Base-by-base conservation (phyloP, 768 basidiomycete species). In the Mrakia gelida region DNA sequence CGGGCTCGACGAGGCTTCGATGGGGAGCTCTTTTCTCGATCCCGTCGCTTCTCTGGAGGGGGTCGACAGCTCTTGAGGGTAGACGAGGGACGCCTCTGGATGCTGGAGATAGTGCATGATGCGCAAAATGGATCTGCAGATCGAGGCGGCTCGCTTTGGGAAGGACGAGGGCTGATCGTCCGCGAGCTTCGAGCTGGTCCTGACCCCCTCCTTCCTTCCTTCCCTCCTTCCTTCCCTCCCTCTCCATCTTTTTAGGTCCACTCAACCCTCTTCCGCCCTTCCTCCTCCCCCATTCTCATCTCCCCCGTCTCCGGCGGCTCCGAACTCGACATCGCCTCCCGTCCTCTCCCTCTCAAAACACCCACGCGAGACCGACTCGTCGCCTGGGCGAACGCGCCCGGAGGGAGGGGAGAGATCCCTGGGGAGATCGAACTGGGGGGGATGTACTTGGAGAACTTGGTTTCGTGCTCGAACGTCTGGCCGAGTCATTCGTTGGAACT, bases 391-490 rank as follows among this genome's bases (percentile, higher is more conserved):
- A 63, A 79, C 18, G 32, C 78, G 26, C 78, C 78, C 7, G 78
- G 78, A 38, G 78, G 78, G 10, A 21, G 73, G 4, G 78, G 78
- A 28, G 78, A 79, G 59, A 34, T 79, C 18, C 43, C 54, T 8
- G 78, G 78, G n/a, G 78, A 79, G 73, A 54, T 75, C 18, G 78
- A 79, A 41, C 56, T 62, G 15, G 78, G 78, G 11, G 78, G 73
- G 8, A 45, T 79, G 38, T 79, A 52, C 34, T 67, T 71, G 23
- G 49, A 56, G 30, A 79, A 79, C 61, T 41, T 75, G 70, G 56
- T 71, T 34, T n/a, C 52, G 2, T 79, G 78, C 32, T 32, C 49
- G 18, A 78, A 78, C 63, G 77, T 73, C 30, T 73, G 72, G 70
- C 71, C 70, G n/a, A 63, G 59, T 4, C 75, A 71, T 43, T 76